Conservation (phyloP, 2,329 filamentous ascomycete genomes). For the Hypoxylon sp. region DNA sequence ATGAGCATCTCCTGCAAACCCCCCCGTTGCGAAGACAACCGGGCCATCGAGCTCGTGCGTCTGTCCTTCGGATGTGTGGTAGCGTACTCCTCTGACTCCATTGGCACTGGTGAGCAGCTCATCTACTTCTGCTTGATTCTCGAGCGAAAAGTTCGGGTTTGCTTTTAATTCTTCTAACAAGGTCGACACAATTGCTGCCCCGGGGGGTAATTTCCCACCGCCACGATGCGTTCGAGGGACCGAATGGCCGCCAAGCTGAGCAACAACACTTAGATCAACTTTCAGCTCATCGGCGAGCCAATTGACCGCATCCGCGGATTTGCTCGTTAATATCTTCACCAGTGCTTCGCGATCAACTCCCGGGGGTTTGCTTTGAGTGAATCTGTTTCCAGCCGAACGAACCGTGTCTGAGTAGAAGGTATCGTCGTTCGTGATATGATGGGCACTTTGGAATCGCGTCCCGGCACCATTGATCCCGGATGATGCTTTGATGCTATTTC, state of each 20-base stretch:
- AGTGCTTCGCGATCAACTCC: constrained; percentile 53
- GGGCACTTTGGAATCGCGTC: constrained; percentile 62
- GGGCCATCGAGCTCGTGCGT: constrained; percentile 56
- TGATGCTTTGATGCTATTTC: constrained; percentile 73
- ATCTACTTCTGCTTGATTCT: constrained; percentile 62
- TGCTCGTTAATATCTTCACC: constrained; percentile 57
- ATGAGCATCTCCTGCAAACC: constrained; percentile 68
- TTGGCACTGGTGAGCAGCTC: constrained; percentile 48
- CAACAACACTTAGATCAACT: constrained; percentile 66
- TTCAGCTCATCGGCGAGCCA: constrained; percentile 67
- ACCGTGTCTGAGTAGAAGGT: constrained; percentile 59
- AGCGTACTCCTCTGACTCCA: constrained; percentile 62
- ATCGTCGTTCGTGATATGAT: constrained; percentile 58
- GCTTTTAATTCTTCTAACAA: constrained; percentile 61
- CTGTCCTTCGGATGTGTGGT: constrained; percentile 47
- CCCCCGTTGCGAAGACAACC: constrained; percentile 68
- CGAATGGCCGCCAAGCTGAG: constrained; percentile 67
- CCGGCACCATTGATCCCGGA: constrained; percentile 71
- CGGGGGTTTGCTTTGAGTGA: constrained; percentile 42
- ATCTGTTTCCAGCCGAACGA: constrained; percentile 60
- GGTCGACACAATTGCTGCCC: constrained; percentile 64
- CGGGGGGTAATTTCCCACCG: constrained; percentile 63
- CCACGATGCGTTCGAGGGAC: constrained; percentile 66
- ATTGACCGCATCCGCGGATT: constrained; percentile 58
- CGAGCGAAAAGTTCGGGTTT: constrained; percentile 59